Conservation (phyloP, 148 eudicot genomes). For the Oxyria digyna region DNA sequence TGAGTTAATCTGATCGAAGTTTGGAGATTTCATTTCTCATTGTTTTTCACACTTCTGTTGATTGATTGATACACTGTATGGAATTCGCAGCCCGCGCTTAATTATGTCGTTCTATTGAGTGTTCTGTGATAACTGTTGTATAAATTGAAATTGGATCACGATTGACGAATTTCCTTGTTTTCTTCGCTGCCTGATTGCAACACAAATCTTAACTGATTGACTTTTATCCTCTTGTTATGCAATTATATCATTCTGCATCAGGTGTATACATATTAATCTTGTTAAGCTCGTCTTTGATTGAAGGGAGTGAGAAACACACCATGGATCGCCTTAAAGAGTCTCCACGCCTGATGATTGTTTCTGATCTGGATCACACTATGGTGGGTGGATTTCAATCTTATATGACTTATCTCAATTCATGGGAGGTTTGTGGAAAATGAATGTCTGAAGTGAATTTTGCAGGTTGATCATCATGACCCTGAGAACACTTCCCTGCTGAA, state of each 20-base stretch:
- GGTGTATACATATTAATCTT: neutral
- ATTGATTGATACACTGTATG: too few relatives aligned
- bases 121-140: neutral
- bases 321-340: constrained; percentile 46
- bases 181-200: neutral
- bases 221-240: neutral
- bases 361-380: constrained; percentile 77
- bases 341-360: constrained; percentile 59
- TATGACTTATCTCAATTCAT: neutral
- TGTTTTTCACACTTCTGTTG: neutral
- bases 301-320: neutral
- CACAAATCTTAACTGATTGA: neutral
- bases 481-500: constrained; percentile 49
- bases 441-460: neutral
- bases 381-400: constrained; percentile 12
- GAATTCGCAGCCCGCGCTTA: neutral
- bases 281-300: neutral
- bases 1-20: neutral
- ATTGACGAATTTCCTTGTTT: neutral
- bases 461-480: constrained; percentile 74
- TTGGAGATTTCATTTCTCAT: neutral
- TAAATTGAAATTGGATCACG: neutral
- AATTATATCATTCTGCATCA: neutral
- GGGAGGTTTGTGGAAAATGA: neutral
- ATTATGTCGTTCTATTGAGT: neutral